Conservation (phyloP, 805 yeast genomes). For the Helenozyma rhizophorensis region DNA sequence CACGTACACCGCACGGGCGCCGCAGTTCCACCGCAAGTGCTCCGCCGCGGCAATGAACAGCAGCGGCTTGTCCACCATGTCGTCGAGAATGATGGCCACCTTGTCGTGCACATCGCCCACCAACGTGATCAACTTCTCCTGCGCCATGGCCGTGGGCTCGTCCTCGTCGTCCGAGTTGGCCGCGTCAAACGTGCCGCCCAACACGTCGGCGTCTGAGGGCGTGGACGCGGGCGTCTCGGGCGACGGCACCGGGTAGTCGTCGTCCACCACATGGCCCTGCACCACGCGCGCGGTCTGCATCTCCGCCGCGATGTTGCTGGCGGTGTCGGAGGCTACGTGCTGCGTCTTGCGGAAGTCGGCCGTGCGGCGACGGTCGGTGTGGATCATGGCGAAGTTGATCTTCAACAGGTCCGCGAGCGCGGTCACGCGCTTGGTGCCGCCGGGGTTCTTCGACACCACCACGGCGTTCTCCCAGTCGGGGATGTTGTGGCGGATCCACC, state of each 20-base stretch:
- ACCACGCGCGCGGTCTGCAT: constrained; percentile 95
- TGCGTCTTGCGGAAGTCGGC: constrained; percentile 51
- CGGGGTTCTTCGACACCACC: constrained; percentile 98
- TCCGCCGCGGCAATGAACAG: constrained; percentile 97
- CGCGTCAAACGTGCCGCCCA: constrained; percentile 80
- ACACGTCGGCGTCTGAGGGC: constrained; percentile 46
- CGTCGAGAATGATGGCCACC: constrained; percentile 92
- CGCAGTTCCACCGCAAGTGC: constrained; percentile 92
- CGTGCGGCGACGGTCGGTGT: constrained; percentile 92
- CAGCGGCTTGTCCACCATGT: constrained; percentile 93
- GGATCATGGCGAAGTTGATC: constrained; percentile 97
- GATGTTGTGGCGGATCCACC: constrained; percentile 91
- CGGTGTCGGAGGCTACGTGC: constrained; percentile 37
- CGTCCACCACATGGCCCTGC: constrained; percentile 95
- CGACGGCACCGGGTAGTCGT: constrained; percentile 46
- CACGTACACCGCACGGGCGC: constrained; percentile 85
- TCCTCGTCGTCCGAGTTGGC: constrained; percentile 84
- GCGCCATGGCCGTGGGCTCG: constrained; percentile 55
- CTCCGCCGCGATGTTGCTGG: constrained; percentile 67
- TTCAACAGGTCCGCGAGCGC: constrained; percentile 95
- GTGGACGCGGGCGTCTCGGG: constrained; percentile 6
- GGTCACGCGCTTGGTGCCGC: constrained; percentile 97
- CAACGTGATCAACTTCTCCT: constrained; percentile 86
- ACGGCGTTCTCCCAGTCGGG: constrained; percentile 85
- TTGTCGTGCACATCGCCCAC: constrained; percentile 94